phyloP scores from a whole-genome alignment of 345 rosid genomes.

The Ailanthus altissimus region DNA sequence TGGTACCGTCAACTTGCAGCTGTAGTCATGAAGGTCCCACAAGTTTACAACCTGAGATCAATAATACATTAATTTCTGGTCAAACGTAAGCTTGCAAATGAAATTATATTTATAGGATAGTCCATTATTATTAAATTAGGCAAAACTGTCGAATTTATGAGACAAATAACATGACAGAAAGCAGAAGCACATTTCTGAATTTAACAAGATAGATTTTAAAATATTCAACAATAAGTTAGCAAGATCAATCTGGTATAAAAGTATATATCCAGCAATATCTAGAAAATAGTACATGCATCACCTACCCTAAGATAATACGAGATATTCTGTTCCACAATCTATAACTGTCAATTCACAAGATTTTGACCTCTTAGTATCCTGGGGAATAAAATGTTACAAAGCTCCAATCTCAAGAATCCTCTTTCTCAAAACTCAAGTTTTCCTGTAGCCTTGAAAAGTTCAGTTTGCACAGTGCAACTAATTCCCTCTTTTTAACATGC shows the following conservation, averaged over 20 bases:
- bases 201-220: neutral
- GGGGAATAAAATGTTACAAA: neutral
- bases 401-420: neutral
- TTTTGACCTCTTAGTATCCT: neutral
- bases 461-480: neutral
- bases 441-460: neutral
- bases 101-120: neutral
- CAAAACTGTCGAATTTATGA: neutral
- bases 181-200: neutral
- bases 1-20: slow-evolving; percentile 75
- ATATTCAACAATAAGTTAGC: neutral
- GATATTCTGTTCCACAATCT: too few relatives aligned
- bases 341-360: too few relatives aligned
- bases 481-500: neutral
- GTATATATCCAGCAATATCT: too few relatives aligned
- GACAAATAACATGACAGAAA: neutral
- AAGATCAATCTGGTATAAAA: too few relatives aligned
- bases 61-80: slow-evolving; percentile 8
- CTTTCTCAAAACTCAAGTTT: neutral
- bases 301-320: too few relatives aligned
- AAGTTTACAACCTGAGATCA: slow-evolving; percentile 78
- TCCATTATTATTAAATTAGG: slow-evolving; percentile 6
- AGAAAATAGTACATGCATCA: too few relatives aligned
- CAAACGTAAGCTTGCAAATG: slow-evolving; percentile 11
- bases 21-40: slow-evolving; percentile 86